phyloP scores from a whole-genome alignment of 176 grass and related monocot species.

The Calamus simplicifolius region DNA sequence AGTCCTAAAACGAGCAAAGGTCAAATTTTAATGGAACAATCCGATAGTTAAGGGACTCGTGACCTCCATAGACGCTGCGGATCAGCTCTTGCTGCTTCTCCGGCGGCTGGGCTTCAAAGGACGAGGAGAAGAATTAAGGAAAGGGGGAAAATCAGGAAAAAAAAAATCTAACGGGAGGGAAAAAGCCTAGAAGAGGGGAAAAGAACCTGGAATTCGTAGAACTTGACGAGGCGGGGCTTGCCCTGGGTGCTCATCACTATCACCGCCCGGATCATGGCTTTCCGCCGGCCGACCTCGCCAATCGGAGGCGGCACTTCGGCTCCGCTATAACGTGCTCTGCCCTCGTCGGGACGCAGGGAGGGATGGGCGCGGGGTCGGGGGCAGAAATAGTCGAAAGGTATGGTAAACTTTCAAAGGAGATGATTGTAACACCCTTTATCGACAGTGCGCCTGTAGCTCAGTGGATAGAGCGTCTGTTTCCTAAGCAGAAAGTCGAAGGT shows the following conservation, averaged over 20 bases:
- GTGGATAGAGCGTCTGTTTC: constrained; percentile 99
- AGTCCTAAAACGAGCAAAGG: too few relatives aligned
- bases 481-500: constrained; percentile 99
- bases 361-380: too few relatives aligned
- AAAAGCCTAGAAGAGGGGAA: not conserved
- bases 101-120: constrained; percentile 39
- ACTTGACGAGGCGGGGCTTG: constrained; percentile 85
- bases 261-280: constrained; percentile 74
- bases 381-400: too few relatives aligned
- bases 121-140: not conserved
- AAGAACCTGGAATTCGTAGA: constrained; percentile 72
- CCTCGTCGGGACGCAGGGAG: too few relatives aligned
- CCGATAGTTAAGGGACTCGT: too few relatives aligned
- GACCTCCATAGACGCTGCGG: constrained; percentile 60
- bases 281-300: not conserved
- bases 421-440: too few relatives aligned
- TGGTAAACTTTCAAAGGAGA: too few relatives aligned
- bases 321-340: too few relatives aligned
- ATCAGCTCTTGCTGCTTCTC: constrained; percentile 87
- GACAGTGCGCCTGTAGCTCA: constrained; percentile 70
- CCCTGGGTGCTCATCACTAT: constrained; percentile 92
- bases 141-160: not conserved
- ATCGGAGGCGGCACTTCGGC: too few relatives aligned
- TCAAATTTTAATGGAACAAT: too few relatives aligned
- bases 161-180: not conserved